These are phyloP conservation scores for Colletotrichum brevisporum DNA, from an alignment of 2,329 filamentous ascomycete genomes.

Conservation along the genomic window DNA sequence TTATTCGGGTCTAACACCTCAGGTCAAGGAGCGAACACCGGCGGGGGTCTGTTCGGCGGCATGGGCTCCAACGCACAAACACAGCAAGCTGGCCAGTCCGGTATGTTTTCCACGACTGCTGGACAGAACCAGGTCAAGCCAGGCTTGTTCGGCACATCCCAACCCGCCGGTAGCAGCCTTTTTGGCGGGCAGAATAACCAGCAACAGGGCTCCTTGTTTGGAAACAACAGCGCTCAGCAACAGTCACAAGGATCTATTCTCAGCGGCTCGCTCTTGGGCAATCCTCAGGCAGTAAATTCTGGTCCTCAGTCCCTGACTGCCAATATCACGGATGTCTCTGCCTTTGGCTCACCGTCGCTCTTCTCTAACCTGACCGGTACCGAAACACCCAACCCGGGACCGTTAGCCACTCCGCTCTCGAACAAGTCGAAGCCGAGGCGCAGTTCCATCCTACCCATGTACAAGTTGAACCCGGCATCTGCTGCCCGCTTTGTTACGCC, in stretches of 20 bases:
- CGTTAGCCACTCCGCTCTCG: conserved; percentile 90
- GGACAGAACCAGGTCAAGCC: conserved; percentile 69
- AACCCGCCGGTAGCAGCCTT: conserved; percentile 61
- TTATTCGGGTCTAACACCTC: conserved; percentile 60
- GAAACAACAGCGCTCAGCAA: conserved; percentile 60
- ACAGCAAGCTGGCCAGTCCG: conserved; percentile 56
- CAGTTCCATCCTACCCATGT: conserved; percentile 84
- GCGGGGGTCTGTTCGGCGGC: conserved; percentile 66
- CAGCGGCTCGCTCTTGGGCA: conserved; percentile 73
- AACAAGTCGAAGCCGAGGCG: conserved; percentile 82
- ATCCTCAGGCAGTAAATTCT: conserved; percentile 64
- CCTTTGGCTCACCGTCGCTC: conserved; percentile 90
- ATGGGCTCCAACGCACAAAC: conserved; percentile 48
- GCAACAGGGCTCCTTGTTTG: conserved; percentile 62
- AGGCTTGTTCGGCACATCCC: conserved; percentile 65
- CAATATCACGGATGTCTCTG: conserved; percentile 85
- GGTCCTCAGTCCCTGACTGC: conserved; percentile 74
- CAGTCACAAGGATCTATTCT: conserved; percentile 55
- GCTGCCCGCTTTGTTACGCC: conserved; percentile 86
- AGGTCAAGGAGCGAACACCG: conserved; percentile 47
- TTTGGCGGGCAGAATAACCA: conserved; percentile 68
- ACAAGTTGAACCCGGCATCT: conserved; percentile 87
- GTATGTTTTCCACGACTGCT: conserved; percentile 63
- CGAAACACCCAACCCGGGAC: conserved; percentile 81
- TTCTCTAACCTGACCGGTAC: conserved; percentile 80